Percentiles rank a stretch among this genome's conserved stretches.
These are phyloP conservation scores for Exophiala sp. DNA, from an alignment of 2,329 filamentous ascomycete genomes.

Conservation along the genomic window DNA sequence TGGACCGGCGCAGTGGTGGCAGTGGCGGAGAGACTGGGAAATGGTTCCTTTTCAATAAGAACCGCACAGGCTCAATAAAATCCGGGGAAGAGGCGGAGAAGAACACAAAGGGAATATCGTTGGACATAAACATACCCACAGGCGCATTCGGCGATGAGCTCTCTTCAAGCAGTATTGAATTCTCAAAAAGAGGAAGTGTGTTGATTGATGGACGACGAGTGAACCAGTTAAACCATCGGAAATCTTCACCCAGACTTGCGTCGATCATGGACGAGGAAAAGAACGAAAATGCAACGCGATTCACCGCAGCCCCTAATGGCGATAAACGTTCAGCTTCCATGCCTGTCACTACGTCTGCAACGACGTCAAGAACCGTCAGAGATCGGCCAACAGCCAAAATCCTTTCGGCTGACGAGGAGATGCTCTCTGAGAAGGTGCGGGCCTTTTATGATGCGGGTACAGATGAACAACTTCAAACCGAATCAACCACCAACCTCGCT, in stretches of 20 bases:
- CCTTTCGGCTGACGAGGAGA: constrained; percentile 62
- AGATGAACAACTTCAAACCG: constrained; percentile 49
- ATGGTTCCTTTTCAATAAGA: constrained; percentile 18
- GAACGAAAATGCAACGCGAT: constrained; percentile 17
- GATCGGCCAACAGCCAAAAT: constrained; percentile 45
- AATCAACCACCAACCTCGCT: constrained; percentile 34
- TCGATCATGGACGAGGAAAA: constrained; percentile 23
- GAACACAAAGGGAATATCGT: constrained; percentile 41
- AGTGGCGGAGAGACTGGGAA: constrained; percentile 8
- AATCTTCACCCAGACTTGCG: constrained; percentile 15
- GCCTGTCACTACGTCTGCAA: constrained; percentile 9
- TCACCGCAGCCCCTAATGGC: constrained; percentile 19
- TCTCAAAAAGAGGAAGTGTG: constrained; percentile 60
- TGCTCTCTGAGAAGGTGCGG: constrained; percentile 59
- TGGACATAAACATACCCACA: constrained; percentile 51
- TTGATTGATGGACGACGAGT: constrained; percentile 53
- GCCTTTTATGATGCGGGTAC: constrained; percentile 63
- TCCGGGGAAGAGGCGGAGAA: constrained; percentile 11
- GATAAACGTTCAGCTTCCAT: not conserved
- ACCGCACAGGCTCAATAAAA: constrained; percentile 4
- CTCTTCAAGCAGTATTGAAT: constrained; percentile 51
- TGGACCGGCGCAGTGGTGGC: constrained; percentile 7
- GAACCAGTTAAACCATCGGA: constrained; percentile 30
- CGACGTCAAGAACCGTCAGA: constrained; percentile 36
- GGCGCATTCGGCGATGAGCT: constrained; percentile 51